Evolutionary conservation across 1,284 basidiomycete species (phyloP).

Genomic region (Papiliotrema flavescens): DNA sequence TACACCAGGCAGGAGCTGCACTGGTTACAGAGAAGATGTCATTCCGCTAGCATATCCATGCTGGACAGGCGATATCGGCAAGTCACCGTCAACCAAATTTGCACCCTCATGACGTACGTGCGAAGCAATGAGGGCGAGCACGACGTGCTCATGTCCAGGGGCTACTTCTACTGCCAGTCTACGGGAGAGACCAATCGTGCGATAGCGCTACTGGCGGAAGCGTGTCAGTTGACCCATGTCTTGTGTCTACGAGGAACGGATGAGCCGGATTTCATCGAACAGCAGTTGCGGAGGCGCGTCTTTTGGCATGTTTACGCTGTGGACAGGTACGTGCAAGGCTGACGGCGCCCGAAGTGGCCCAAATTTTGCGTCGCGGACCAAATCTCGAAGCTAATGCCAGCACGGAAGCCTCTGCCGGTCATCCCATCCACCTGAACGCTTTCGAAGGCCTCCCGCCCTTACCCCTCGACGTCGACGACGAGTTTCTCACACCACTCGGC

Average conservation of each 20-base stretch:
- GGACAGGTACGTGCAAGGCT: conserved; percentile 20
- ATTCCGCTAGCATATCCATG: conserved; percentile 15
- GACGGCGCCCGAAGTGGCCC: too few relatives aligned
- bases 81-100: conserved; percentile 10
- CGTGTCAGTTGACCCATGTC: conserved; percentile 25
- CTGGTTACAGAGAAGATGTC: conserved; percentile 17
- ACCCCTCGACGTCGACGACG: conserved; percentile 27
- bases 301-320: conserved; percentile 29
- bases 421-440: conserved; percentile 22
- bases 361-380: neutral
- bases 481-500: conserved; percentile 27
- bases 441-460: conserved; percentile 18
- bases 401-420: conserved; percentile 26
- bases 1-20: conserved; percentile 16
- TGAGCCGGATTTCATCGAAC: conserved; percentile 18
- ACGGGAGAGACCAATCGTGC: conserved; percentile 21
- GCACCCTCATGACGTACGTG: conserved; percentile 15
- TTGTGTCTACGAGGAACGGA: conserved; percentile 14
- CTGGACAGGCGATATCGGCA: conserved; percentile 13
- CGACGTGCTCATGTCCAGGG: conserved; percentile 7
- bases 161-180: conserved; percentile 29
- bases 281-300: conserved; percentile 19
- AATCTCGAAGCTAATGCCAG: conserved; percentile 11
- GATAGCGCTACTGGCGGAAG: conserved; percentile 21
- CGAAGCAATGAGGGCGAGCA: neutral